phyloP scores from a whole-genome alignment of 164 flowering plant genomes.

The Vitis vinifera region DNA sequence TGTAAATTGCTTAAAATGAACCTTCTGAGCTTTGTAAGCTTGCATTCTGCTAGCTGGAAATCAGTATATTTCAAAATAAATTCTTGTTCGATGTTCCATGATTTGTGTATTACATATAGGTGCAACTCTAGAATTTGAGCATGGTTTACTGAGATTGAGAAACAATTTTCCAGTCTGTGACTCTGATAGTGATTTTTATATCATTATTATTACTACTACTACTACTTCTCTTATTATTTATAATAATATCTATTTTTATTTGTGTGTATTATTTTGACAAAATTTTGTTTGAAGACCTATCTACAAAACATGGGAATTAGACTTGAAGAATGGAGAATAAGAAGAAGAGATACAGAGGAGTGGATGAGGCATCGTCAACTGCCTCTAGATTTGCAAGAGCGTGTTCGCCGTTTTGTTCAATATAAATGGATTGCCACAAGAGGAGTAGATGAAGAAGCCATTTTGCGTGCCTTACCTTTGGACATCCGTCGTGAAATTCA shows the following conservation, averaged over 20 bases:
- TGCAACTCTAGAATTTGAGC: background rate
- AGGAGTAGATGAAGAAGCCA: slow-evolving; percentile 56
- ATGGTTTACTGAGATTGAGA: background rate
- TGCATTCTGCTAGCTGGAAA: background rate
- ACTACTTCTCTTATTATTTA: background rate
- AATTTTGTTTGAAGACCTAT: slow-evolving; percentile 31
- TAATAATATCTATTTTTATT: background rate
- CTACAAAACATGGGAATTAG: slow-evolving; percentile 54
- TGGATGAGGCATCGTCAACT: slow-evolving; percentile 65
- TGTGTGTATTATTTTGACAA: background rate
- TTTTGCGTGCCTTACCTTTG: slow-evolving; percentile 43
- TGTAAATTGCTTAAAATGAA: background rate
- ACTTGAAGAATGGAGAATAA: slow-evolving; percentile 57
- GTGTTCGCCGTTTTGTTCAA: slow-evolving; percentile 54
- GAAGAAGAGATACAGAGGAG: slow-evolving; percentile 54
- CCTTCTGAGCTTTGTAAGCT: background rate
- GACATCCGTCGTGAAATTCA: slow-evolving; percentile 56
- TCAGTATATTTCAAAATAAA: background rate
- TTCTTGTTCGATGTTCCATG: background rate
- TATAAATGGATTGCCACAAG: slow-evolving; percentile 56
- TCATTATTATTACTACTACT: no score
- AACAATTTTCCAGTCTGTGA: background rate
- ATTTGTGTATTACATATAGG: background rate
- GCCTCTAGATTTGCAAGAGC: slow-evolving; percentile 47
- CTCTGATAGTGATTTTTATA: background rate